phyloP scores from a whole-genome alignment of 805 yeast species.

The Candida sphagnicola region DNA sequence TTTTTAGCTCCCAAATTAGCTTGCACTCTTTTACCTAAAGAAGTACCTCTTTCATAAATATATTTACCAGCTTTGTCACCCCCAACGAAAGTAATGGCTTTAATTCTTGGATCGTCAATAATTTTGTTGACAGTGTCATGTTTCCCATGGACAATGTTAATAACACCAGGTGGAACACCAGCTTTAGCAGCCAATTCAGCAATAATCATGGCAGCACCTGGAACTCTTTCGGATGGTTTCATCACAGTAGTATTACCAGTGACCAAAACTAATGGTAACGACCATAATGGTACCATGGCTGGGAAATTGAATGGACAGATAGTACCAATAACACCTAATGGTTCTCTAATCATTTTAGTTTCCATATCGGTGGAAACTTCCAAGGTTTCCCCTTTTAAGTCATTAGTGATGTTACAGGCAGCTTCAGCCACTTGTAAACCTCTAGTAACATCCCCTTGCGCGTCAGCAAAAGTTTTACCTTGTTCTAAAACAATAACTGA shows the following conservation, averaged over 20 bases:
- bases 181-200: slow-evolving; percentile 71
- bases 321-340: slow-evolving; percentile 72
- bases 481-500: slow-evolving; percentile 46
- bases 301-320: slow-evolving; percentile 83
- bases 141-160: slow-evolving; percentile 70
- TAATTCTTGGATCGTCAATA: slow-evolving; percentile 67
- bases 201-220: slow-evolving; percentile 74
- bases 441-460: slow-evolving; percentile 67
- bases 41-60: slow-evolving; percentile 61
- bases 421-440: slow-evolving; percentile 80
- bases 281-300: slow-evolving; percentile 77
- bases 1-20: slow-evolving; percentile 79
- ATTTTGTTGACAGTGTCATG: slow-evolving; percentile 69
- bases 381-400: slow-evolving; percentile 57
- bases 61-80: slow-evolving; percentile 76
- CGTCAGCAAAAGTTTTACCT: slow-evolving; percentile 74
- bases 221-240: slow-evolving; percentile 68
- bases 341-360: slow-evolving; percentile 71
- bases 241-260: slow-evolving; percentile 70
- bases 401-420: slow-evolving; percentile 62
- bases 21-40: slow-evolving; percentile 71
- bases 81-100: slow-evolving; percentile 76
- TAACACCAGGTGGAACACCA: slow-evolving; percentile 71
- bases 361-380: slow-evolving; percentile 76
- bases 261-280: slow-evolving; percentile 56